Conservation (phyloP, 805 yeast genomes). For the Peterozyma xylosa region DNA sequence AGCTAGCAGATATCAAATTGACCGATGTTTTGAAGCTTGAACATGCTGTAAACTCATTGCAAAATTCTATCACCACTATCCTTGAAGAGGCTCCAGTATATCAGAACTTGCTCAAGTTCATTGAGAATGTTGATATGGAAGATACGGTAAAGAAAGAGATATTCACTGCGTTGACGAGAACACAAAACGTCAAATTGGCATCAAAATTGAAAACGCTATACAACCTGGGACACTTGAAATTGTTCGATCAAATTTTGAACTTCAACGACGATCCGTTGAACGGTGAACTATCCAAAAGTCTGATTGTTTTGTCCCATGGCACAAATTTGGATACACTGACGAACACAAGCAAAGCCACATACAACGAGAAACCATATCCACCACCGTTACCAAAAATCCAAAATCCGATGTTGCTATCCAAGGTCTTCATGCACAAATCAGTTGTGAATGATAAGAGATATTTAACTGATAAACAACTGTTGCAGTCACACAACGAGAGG, state of each 20-base stretch:
- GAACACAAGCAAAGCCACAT: conserved; percentile 10
- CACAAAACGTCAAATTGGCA: conserved; percentile 51
- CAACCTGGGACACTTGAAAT: conserved; percentile 34
- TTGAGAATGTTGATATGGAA: conserved; percentile 20
- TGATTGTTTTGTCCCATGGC: conserved; percentile 2
- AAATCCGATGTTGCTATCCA: conserved; percentile 48
- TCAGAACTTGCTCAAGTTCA: conserved; percentile 27
- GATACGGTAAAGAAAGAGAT: conserved; percentile 31
- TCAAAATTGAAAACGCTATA: conserved; percentile 50
- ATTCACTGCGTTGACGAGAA: conserved; percentile 41
- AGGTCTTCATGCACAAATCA: conserved; percentile 81
- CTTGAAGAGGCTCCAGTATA: conserved; percentile 50
- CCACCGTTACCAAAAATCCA: conserved; percentile 68
- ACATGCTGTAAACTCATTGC: conserved; percentile 44
- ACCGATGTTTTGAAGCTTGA: conserved; percentile 30
- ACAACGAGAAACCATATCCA: conserved; percentile 29
- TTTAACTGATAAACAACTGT: conserved; percentile 47
- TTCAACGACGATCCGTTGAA: conserved; percentile 24
- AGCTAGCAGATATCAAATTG: conserved; percentile 5
- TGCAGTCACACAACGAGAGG: conserved; percentile 72
- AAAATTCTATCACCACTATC: conserved; percentile 43
- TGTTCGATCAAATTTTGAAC: conserved; percentile 48
- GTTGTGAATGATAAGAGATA: conserved; percentile 50
- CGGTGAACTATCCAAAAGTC: conserved; percentile 12
- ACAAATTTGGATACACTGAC: conserved; percentile 11